Base-by-base conservation (phyloP, 306 rosid species). In the Hippophae tibetana region DNA sequence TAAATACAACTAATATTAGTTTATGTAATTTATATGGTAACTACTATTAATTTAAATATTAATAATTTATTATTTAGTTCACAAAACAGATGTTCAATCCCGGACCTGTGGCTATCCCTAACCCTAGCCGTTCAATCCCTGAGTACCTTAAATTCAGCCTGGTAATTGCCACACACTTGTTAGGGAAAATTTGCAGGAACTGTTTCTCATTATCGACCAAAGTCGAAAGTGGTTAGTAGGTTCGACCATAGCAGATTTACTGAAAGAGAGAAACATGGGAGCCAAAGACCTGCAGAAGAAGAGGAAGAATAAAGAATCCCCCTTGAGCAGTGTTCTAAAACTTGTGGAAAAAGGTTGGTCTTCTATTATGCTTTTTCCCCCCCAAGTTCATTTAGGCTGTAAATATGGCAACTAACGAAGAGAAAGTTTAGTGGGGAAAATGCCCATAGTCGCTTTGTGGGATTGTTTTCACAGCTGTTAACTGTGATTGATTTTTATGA, bases 221-320 rank as follows among this genome's bases (percentile, higher is more conserved):
- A 12, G 12, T n/a, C 27, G 13, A 5, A 26, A n/a, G 18, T 13
- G 23, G 9, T 8, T 18, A 10, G 1, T 18, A 53, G 10, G 38
- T 31, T 31, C 38, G 12, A 5, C 56, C 12, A 9, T 52, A 53
- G 56, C 5, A 18, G 56, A 18, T 18, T 18, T 13, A 40, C 38
- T 6, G 38, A 52, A 40, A 52, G 56, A 18, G 56, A 23, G 8
- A 25, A 11, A 53, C 41, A 53, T 53, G 57, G 57, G 42, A 53
- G 6, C 14, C 57, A 53, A 53, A 13, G 57, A 25, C 57, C 4
- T 53, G 57, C 57, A 53, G 12, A 53, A 53, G 57, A 53, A 53
- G 41, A 53, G 27, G 42, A 53, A 53, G 57, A 53, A 23, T 9
- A 53, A 53, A 40, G 18, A 26, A 12, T 18, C 40, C 27, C 57